Conservation (phyloP, 768 basidiomycete species). For the Mycena indigotica region DNA sequence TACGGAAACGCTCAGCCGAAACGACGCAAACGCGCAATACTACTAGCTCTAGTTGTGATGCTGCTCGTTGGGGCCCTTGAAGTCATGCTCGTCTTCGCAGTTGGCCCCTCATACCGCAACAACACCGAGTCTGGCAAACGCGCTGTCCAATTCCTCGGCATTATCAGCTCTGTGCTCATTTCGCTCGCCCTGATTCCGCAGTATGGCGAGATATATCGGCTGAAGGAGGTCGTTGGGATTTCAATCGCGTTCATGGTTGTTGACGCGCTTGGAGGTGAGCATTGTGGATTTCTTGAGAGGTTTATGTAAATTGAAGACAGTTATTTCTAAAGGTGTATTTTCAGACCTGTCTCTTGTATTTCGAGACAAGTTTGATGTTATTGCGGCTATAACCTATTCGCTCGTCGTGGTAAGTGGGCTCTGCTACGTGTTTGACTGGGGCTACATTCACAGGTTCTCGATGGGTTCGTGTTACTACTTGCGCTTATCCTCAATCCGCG, state of each 20-base stretch:
- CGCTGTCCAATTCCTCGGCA: conserved; percentile 59
- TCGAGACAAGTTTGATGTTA: conserved; percentile 59
- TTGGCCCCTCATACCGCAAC: conserved; percentile 45
- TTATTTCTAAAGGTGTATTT: conserved; percentile 50
- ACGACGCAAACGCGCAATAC: not conserved
- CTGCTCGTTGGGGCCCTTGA: conserved; percentile 59
- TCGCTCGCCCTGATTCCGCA: conserved; percentile 57
- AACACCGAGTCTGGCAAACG: conserved; percentile 28
- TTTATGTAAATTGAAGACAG: not conserved
- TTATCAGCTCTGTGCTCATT: conserved; percentile 60
- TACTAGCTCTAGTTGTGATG: conserved; percentile 42
- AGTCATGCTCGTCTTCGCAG: conserved; percentile 57
- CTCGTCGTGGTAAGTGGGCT: conserved; percentile 55
- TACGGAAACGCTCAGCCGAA: not conserved
- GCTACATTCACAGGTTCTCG: conserved; percentile 54
- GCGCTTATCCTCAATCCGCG: conserved; percentile 69
- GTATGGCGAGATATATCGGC: conserved; percentile 74
- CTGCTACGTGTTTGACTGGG: too few relatives aligned
- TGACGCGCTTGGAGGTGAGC: conserved; percentile 63
- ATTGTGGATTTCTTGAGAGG: not conserved
- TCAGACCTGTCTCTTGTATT: conserved; percentile 71
- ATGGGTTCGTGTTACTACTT: conserved; percentile 59
- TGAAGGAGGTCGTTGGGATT: conserved; percentile 66
- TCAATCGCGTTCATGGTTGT: conserved; percentile 69
- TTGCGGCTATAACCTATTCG: conserved; percentile 64